Percentiles rank a stretch among this genome's conserved stretches.
Conservation (phyloP, 2,329 filamentous ascomycete genomes). For the Beauveria australis region DNA sequence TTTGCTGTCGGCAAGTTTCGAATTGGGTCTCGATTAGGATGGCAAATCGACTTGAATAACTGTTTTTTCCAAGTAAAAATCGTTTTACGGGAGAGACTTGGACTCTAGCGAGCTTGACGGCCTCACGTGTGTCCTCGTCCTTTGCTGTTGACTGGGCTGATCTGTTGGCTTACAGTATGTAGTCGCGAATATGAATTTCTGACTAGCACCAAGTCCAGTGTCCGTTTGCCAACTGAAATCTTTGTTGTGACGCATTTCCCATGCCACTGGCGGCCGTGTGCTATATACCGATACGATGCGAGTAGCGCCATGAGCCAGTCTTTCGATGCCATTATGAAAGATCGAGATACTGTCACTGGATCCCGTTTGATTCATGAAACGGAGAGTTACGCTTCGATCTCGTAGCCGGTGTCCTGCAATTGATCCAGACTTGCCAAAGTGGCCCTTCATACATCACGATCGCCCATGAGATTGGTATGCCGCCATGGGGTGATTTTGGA, state of each 20-base stretch:
- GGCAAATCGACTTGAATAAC: neutral
- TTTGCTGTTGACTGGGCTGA: neutral
- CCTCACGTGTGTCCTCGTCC: neutral
- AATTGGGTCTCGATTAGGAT: neutral
- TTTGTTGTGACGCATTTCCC: neutral
- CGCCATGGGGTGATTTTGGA: too few species aligned
- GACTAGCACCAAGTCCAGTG: neutral
- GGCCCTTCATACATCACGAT: too few species aligned
- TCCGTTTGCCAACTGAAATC: neutral
- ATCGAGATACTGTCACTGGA: too few species aligned
- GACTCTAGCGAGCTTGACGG: neutral
- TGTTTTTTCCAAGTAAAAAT: neutral
- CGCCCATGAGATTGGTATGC: too few species aligned
- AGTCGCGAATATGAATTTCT: neutral
- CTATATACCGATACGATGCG: too few species aligned
- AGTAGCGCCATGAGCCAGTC: too few species aligned
- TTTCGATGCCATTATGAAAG: too few species aligned
- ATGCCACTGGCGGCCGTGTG: neutral
- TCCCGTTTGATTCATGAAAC: too few species aligned
- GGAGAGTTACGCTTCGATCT: too few species aligned
- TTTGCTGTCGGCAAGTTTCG: too few species aligned
- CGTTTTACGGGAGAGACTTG: neutral
- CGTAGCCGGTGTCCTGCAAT: too few species aligned
- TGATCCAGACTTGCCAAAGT: too few species aligned
- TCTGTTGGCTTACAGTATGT: neutral